These are phyloP conservation scores for Agaricales sp. DNA, from an alignment of 1,284 basidiomycete genomes.

Conservation along the genomic window DNA sequence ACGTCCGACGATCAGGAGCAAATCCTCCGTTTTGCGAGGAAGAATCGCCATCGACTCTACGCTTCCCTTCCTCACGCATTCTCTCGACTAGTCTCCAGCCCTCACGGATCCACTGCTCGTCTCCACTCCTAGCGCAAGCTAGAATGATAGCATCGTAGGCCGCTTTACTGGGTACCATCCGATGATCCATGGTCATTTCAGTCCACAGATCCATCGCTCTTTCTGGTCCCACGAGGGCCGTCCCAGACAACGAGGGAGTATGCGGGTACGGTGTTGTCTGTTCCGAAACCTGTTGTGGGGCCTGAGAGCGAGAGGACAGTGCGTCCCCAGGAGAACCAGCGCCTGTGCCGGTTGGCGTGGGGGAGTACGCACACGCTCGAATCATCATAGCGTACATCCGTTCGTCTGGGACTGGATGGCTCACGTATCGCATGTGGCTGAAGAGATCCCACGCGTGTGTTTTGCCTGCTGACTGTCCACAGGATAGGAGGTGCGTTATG, in stretches of 20 bases:
- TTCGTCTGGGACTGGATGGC: conserved; percentile 74
- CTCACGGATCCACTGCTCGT: conserved; percentile 57
- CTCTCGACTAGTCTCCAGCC: conserved; percentile 49
- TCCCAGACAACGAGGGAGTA: conserved; percentile 21
- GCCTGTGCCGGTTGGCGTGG: conserved; percentile 20
- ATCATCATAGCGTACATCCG: conserved; percentile 84
- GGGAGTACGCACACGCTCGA: conserved; percentile 62
- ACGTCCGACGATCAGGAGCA: conserved; percentile 61
- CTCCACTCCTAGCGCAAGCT: conserved; percentile 60
- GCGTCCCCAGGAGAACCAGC: not conserved
- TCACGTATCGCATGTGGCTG: conserved; percentile 90
- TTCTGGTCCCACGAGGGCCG: conserved; percentile 63
- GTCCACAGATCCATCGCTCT: conserved; percentile 89
- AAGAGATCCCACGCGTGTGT: conserved; percentile 91
- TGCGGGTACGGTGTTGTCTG: not conserved
- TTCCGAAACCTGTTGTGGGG: not conserved
- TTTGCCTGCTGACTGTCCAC: conserved; percentile 35
- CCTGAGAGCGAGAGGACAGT: not conserved
- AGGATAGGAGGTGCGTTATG: conserved; percentile 51
- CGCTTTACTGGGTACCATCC: conserved; percentile 51
- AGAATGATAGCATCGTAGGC: conserved; percentile 81
- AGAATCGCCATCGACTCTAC: conserved; percentile 46
- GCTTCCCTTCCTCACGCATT: conserved; percentile 48
- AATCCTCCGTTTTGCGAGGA: conserved; percentile 26
- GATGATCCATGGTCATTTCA: conserved; percentile 75